These are phyloP conservation scores for Cryptomeria japonica DNA, from an alignment of 75 land plant species.

Conservation along the genomic window DNA sequence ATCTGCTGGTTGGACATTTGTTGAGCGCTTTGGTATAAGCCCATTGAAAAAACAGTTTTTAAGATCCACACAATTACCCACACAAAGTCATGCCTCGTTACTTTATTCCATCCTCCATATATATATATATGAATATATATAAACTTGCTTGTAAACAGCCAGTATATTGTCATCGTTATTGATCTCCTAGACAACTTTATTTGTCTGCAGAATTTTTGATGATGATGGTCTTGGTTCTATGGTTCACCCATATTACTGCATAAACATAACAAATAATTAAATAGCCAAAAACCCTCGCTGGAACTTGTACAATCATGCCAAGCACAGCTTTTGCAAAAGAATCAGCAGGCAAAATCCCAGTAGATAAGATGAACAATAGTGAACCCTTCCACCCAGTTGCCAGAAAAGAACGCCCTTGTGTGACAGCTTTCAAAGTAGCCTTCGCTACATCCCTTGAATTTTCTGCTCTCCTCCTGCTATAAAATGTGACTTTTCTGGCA, in stretches of 20 bases:
- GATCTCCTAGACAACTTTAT: too few species aligned
- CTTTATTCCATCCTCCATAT: too few species aligned
- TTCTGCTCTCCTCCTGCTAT: background rate
- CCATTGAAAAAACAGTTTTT: too few species aligned
- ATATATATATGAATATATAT: too few species aligned
- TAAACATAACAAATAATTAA: background rate
- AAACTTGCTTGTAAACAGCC: too few species aligned
- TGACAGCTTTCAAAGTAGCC: background rate
- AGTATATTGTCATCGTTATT: too few species aligned
- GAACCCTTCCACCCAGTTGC: background rate
- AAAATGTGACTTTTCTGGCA: background rate
- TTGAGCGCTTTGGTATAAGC: too few species aligned
- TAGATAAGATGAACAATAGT: background rate
- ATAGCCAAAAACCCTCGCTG: background rate
- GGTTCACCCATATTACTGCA: background rate
- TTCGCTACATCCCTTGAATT: slow-evolving; percentile 1
- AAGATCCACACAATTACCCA: too few species aligned
- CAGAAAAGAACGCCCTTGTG: background rate
- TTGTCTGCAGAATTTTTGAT: background rate
- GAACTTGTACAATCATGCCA: background rate
- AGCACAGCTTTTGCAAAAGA: background rate
- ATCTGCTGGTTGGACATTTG: too few species aligned
- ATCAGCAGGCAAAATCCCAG: slow-evolving; percentile 6
- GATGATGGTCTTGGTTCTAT: background rate
- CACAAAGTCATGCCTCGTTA: too few species aligned